Conservation (phyloP, 2,329 filamentous ascomycete species). For the Zelopaecilomyces penicillatus region DNA sequence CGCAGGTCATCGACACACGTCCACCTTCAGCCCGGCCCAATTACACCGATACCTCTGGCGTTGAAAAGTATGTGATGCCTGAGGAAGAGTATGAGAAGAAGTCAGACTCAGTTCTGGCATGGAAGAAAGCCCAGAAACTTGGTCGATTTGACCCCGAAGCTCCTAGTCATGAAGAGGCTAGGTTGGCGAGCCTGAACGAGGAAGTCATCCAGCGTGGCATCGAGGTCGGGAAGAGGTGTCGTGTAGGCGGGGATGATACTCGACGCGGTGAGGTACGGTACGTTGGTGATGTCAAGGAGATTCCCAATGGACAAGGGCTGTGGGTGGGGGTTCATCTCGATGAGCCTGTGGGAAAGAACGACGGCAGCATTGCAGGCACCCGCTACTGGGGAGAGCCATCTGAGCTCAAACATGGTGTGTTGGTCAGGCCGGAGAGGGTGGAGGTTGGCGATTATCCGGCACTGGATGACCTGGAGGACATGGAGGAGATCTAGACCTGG, state of each 20-base stretch:
- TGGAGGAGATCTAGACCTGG: slow-evolving; percentile 56
- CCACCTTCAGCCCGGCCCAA: slow-evolving; percentile 68
- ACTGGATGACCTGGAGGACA: slow-evolving; percentile 66
- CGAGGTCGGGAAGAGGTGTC: slow-evolving; percentile 52
- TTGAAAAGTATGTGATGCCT: slow-evolving; percentile 89
- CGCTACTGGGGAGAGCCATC: slow-evolving; percentile 63
- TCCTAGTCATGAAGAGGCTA: slow-evolving; percentile 63
- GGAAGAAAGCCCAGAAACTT: slow-evolving; percentile 93
- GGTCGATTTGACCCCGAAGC: slow-evolving; percentile 89
- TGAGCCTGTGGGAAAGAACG: slow-evolving; percentile 76
- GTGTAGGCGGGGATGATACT: slow-evolving; percentile 58
- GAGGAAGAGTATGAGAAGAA: slow-evolving; percentile 76
- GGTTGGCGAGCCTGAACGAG: slow-evolving; percentile 56
- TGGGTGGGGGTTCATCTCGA: slow-evolving; percentile 73
- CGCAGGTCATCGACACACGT: slow-evolving; percentile 69
- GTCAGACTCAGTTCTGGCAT: slow-evolving; percentile 80
- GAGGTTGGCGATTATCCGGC: slow-evolving; percentile 66
- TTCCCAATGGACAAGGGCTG: slow-evolving; percentile 52
- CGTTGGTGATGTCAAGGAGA: slow-evolving; percentile 66
- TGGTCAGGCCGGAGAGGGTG: slow-evolving; percentile 69
- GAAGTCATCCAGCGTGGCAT: slow-evolving; percentile 66
- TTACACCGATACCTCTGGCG: slow-evolving; percentile 69
- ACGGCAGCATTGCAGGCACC: slow-evolving; percentile 59
- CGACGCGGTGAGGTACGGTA: slow-evolving; percentile 63
- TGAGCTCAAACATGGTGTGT: slow-evolving; percentile 62